Evolutionary conservation across 176 grass and related monocot species (phyloP).

Genomic region (Typha latifolia): DNA sequence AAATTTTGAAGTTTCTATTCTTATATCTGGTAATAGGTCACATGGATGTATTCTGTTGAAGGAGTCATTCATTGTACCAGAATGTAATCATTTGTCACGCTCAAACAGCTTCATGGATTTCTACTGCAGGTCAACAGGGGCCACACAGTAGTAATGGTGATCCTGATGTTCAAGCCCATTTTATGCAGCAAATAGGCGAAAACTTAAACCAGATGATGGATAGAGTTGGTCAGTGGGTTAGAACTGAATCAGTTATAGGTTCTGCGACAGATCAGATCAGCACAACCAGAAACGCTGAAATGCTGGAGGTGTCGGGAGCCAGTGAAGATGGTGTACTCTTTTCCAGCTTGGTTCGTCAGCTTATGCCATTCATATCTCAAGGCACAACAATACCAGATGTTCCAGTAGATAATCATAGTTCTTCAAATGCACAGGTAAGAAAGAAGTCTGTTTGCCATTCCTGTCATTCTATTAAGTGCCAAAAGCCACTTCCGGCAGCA

Average conservation of each 20-base stretch:
- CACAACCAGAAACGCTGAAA: conserved; percentile 15
- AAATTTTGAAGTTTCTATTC: neutral
- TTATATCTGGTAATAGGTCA: too few relatives aligned
- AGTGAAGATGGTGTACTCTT: conserved; percentile 67
- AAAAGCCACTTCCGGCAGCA: neutral
- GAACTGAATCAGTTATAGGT: conserved; percentile 26
- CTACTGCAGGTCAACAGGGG: conserved; percentile 27
- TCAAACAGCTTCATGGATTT: conserved; percentile 1
- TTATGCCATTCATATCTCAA: conserved; percentile 85
- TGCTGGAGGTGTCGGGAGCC: conserved; percentile 24
- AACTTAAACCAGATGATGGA: conserved; percentile 37
- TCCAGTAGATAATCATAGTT: conserved; percentile 12
- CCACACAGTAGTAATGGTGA: conserved; percentile 12
- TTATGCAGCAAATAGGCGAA: conserved; percentile 31
- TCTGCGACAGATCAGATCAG: conserved; percentile 27
- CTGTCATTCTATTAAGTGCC: neutral
- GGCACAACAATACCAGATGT: conserved; percentile 16
- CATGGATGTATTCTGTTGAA: too few relatives aligned
- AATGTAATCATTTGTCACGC: too few relatives aligned
- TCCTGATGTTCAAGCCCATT: conserved; percentile 24
- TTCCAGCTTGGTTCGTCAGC: conserved; percentile 56
- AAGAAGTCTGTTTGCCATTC: neutral
- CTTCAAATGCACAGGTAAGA: conserved; percentile 21
- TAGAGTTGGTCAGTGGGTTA: conserved; percentile 33
- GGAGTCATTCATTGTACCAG: too few relatives aligned